A percentile compares a stretch with the other conserved stretches of the same genome.
Evolutionary conservation across 176 grass and related monocot genomes (phyloP).

Genomic region (Hordeum marinum): DNA sequence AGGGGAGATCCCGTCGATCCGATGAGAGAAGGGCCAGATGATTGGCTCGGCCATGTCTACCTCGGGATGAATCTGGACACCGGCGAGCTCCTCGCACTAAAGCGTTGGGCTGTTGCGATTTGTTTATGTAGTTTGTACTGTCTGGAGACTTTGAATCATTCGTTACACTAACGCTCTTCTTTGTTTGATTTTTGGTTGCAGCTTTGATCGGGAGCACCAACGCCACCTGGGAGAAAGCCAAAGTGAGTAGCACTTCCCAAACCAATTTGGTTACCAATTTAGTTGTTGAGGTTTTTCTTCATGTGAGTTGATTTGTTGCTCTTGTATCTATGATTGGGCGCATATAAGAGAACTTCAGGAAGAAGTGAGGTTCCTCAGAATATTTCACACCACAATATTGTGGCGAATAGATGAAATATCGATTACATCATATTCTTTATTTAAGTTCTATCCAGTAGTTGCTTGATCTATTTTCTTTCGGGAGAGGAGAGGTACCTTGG

Average conservation of each 20-base stretch:
- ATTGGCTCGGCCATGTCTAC: no score
- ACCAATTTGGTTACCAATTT: not conserved
- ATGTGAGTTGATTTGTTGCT: not conserved
- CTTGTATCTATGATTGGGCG: conserved; percentile 37
- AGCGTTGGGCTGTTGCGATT: not conserved
- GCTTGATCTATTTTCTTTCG: no score
- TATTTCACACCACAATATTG: no score
- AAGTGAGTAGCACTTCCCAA: conserved; percentile 50
- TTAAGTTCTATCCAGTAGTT: no score
- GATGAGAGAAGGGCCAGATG: no score
- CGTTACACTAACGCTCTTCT: not conserved
- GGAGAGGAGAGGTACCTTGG: no score
- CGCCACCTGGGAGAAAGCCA: conserved; percentile 84
- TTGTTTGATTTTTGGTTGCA: conserved; percentile 19
- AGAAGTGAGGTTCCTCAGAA: conserved; percentile 86
- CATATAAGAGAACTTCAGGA: conserved; percentile 92
- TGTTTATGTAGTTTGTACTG: not conserved
- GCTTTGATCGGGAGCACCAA: conserved; percentile 78
- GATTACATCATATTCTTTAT: not conserved
- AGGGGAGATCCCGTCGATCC: no score
- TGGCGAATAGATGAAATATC: conserved; percentile 41
- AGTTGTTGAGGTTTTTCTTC: not conserved
- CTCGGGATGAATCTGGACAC: no score
- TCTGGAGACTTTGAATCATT: not conserved
- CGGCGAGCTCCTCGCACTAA: no score